These are phyloP conservation scores for Cafeteria roenbergensis DNA, from an alignment of 108 stramenopile species.

Conservation along the genomic window DNA sequence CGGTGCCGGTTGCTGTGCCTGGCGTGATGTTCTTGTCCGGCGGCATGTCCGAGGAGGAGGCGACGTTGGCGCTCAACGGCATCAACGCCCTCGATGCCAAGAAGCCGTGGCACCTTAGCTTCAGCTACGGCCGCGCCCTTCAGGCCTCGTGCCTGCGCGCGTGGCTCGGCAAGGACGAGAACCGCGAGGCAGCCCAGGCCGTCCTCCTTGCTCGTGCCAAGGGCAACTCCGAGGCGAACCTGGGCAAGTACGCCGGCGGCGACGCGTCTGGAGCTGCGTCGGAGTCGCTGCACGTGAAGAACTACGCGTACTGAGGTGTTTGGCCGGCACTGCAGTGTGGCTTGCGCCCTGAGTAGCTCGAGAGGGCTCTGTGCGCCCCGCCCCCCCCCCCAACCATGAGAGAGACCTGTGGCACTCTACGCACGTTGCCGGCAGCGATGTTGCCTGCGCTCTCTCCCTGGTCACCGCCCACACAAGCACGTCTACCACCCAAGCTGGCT, in stretches of 20 bases:
- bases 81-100: conserved; percentile 58
- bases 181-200: conserved; percentile 41
- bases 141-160: conserved; percentile 64
- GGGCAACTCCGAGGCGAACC: conserved; percentile 49
- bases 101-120: conserved; percentile 54
- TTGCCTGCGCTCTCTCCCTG: too few species aligned
- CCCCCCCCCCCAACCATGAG: too few species aligned
- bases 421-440: too few species aligned
- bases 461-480: too few species aligned
- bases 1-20: conserved; percentile 67
- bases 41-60: conserved; percentile 67
- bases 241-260: conserved; percentile 50
- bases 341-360: too few species aligned
- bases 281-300: conserved; percentile 43
- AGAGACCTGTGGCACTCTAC: too few species aligned
- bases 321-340: too few species aligned
- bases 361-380: too few species aligned
- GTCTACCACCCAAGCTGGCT: too few species aligned
- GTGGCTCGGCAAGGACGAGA: conserved; percentile 55
- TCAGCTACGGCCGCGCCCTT: conserved; percentile 69
- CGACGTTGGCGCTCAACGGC: conserved; percentile 58
- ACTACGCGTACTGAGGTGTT: conserved; percentile 49
- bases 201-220: conserved; percentile 43
- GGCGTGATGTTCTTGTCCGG: conserved; percentile 71
- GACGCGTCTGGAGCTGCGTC: conserved; percentile 33